phyloP scores from a whole-genome alignment of 306 rosid species.

The Lathyrus sativus region DNA sequence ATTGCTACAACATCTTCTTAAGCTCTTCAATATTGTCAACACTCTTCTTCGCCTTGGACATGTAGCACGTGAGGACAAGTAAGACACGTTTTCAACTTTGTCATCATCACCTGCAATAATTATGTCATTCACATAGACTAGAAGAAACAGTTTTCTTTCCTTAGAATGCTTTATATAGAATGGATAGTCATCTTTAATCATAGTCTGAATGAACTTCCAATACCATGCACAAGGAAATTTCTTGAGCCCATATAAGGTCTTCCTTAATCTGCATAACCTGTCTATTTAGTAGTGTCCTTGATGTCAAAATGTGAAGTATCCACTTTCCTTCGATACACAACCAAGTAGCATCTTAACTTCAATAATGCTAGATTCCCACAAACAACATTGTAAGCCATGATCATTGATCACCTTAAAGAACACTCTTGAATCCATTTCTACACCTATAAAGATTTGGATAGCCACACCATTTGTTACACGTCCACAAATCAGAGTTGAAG shows the following conservation, averaged over 20 bases:
- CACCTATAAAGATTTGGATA: not conserved
- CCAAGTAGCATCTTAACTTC: not conserved
- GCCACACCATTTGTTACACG: not conserved
- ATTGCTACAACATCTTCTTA: no score
- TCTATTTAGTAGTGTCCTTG: not conserved
- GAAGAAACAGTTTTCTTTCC: not conserved
- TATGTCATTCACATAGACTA: no score
- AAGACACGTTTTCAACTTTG: no score
- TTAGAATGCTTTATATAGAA: not conserved
- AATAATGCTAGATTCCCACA: not conserved
- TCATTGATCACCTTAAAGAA: not conserved
- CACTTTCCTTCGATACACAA: not conserved
- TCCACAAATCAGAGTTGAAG: not conserved
- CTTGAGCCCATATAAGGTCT: not conserved
- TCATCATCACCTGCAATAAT: no score
- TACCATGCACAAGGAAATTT: not conserved
- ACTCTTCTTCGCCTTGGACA: no score
- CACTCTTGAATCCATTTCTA: not conserved
- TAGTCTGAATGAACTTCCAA: not conserved
- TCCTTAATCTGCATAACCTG: not conserved
- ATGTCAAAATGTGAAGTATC: not conserved
- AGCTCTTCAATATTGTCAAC: no score
- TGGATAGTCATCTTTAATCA: not conserved
- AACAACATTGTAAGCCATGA: not conserved
- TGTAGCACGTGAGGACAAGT: no score